phyloP scores from a whole-genome alignment of 805 yeast genomes.

The Candida stauntonica region DNA sequence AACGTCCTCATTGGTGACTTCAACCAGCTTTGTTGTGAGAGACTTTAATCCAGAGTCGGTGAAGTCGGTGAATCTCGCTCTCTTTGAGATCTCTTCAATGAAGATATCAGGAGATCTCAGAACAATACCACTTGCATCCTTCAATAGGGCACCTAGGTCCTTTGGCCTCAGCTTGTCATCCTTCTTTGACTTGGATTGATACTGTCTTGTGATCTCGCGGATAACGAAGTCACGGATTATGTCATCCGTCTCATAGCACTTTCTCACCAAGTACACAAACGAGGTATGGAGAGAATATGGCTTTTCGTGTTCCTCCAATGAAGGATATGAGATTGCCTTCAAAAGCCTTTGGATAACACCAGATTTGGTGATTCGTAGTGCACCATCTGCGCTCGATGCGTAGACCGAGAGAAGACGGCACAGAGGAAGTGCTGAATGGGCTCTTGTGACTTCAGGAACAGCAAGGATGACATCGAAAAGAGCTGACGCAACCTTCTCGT shows the following conservation, averaged over 20 bases:
- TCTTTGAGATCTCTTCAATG: conserved; percentile 39
- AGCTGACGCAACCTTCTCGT: conserved; percentile 22
- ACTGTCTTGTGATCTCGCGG: conserved; percentile 45
- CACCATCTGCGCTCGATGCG: conserved; percentile 40
- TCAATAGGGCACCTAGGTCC: conserved; percentile 43
- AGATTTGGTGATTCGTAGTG: conserved; percentile 41
- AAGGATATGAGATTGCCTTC: conserved; percentile 33
- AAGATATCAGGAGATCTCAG: conserved; percentile 46
- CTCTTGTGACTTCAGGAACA: conserved; percentile 36
- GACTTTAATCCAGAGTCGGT: conserved; percentile 32
- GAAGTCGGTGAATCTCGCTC: conserved; percentile 41
- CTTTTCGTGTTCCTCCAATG: conserved; percentile 31
- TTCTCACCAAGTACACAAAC: conserved; percentile 53
- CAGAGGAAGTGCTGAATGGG: conserved; percentile 46
- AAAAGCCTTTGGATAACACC: conserved; percentile 46
- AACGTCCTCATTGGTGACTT: conserved; percentile 21
- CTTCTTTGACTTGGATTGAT: conserved; percentile 32
- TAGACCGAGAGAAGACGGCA: conserved; percentile 53
- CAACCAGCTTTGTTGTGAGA: conserved; percentile 21
- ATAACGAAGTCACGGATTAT: conserved; percentile 45
- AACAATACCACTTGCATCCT: conserved; percentile 44
- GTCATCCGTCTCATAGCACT: conserved; percentile 61
- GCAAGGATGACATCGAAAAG: conserved; percentile 43
- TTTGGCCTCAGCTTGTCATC: conserved; percentile 30
- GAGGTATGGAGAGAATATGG: conserved; percentile 41